Evolutionary conservation across 352 stramenopile species (phyloP).

Genomic region (Pythium aquatile): DNA sequence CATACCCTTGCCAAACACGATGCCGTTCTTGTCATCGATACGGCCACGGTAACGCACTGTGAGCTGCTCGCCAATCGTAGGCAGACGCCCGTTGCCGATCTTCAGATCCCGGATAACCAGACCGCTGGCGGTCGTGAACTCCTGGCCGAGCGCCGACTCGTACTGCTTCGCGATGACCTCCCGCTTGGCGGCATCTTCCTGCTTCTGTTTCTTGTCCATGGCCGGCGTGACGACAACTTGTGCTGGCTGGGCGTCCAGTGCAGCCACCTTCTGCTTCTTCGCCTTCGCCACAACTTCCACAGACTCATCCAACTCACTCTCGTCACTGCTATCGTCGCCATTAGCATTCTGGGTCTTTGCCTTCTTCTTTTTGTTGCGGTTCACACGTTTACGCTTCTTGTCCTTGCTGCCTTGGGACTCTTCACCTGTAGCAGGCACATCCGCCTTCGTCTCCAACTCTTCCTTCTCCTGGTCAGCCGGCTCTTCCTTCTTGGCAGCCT

Average conservation of each 20-base stretch:
- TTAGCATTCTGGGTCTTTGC: constrained; percentile 15
- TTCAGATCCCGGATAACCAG: constrained; percentile 55
- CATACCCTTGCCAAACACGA: constrained; percentile 80
- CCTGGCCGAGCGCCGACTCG: constrained; percentile 44
- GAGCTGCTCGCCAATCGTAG: constrained; percentile 57
- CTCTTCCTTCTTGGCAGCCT: not conserved
- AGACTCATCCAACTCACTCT: constrained; percentile 12
- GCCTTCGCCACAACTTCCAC: constrained; percentile 18
- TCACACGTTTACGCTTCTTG: constrained; percentile 35
- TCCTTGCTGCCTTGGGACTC: not conserved
- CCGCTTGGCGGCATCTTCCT: constrained; percentile 30
- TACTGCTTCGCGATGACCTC: constrained; percentile 53
- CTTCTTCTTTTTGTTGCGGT: constrained; percentile 32
- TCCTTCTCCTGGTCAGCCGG: not conserved
- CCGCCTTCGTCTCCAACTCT: not conserved
- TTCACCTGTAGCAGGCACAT: not conserved
- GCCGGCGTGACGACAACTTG: constrained; percentile 13
- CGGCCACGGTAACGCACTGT: constrained; percentile 70
- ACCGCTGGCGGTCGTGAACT: constrained; percentile 59
- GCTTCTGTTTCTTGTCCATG: constrained; percentile 33
- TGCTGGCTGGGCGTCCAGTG: constrained; percentile 10
- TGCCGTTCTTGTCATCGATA: constrained; percentile 49
- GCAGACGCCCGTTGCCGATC: constrained; percentile 52
- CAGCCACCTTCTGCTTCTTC: constrained; percentile 20
- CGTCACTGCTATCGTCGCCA: constrained; percentile 8